phyloP scores from a whole-genome alignment of 2,329 filamentous ascomycete species.

The Colletotrichum eleusines region DNA sequence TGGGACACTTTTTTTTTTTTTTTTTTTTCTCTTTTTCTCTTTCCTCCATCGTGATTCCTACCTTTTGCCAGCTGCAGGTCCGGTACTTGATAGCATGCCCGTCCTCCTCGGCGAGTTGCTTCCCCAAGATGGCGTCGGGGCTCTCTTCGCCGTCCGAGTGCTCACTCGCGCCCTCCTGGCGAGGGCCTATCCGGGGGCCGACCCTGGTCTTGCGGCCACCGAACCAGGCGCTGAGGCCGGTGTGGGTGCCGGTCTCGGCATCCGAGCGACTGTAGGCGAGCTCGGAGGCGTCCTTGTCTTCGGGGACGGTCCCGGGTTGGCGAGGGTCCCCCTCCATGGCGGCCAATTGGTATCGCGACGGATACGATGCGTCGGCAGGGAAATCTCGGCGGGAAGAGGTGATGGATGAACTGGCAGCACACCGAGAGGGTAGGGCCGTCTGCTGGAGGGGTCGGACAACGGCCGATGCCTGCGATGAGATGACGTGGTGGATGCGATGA shows the following conservation, averaged over 20 bases:
- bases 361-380: neutral
- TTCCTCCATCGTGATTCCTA: neutral
- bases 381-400: neutral
- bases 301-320: slow-evolving; percentile 5
- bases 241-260: slow-evolving; percentile 35
- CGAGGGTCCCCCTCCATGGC: slow-evolving; percentile 30
- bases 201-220: slow-evolving; percentile 57
- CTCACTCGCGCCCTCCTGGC: slow-evolving; percentile 51
- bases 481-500: neutral
- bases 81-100: slow-evolving; percentile 89
- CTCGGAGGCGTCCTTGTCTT: slow-evolving; percentile 14
- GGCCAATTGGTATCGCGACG: slow-evolving; percentile 8
- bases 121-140: slow-evolving; percentile 63
- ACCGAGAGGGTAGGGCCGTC: neutral
- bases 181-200: slow-evolving; percentile 65
- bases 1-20: too few species aligned
- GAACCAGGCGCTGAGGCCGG: slow-evolving; percentile 46
- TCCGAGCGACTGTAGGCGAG: slow-evolving; percentile 15
- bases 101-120: slow-evolving; percentile 82
- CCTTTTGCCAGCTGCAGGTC: slow-evolving; percentile 92
- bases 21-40: too few species aligned
- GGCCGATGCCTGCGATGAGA: neutral
- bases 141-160: slow-evolving; percentile 59
- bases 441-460: neutral
- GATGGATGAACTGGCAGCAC: neutral